Evolutionary conservation across 106 monocot species (phyloP).

Genomic region (Allium fistulosum): DNA sequence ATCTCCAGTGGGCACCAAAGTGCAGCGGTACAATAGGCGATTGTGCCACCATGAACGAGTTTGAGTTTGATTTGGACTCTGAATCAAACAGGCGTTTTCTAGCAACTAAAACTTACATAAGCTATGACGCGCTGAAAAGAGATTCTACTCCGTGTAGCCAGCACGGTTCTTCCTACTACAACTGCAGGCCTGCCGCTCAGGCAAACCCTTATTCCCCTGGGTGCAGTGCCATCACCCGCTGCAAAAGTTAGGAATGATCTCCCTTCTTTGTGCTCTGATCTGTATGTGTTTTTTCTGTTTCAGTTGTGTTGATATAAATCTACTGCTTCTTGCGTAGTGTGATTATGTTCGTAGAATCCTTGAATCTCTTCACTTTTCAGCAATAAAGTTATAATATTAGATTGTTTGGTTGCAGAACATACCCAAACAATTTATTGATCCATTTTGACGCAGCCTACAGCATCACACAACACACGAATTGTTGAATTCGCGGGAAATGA

Average conservation of each 20-base stretch:
- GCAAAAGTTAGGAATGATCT: constrained; percentile 11
- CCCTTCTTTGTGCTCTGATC: no score
- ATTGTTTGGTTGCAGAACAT: no score
- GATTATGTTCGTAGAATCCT: no score
- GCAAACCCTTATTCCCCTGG: constrained; percentile 57
- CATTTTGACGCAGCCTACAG: no score
- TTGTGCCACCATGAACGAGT: constrained; percentile 29
- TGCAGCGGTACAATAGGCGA: constrained; percentile 25
- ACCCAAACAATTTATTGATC: no score
- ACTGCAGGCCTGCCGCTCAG: constrained; percentile 48
- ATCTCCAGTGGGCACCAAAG: constrained; percentile 1
- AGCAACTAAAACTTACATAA: constrained; percentile 39
- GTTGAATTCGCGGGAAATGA: no score
- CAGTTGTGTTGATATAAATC: no score
- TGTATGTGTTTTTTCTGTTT: no score
- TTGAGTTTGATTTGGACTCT: constrained; percentile 43
- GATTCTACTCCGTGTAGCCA: constrained; percentile 39
- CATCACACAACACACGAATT: no score
- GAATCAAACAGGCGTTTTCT: constrained; percentile 42
- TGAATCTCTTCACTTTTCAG: no score
- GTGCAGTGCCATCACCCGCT: constrained; percentile 48
- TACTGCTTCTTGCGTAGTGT: no score
- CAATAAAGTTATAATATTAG: no score
- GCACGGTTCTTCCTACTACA: constrained; percentile 59
- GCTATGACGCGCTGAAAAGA: constrained; percentile 46